Evolutionary conservation across 2,329 filamentous ascomycete species (phyloP), one percentile per base, ranked within the genome.

Genomic region (Cordyceps tenuipes): DNA sequence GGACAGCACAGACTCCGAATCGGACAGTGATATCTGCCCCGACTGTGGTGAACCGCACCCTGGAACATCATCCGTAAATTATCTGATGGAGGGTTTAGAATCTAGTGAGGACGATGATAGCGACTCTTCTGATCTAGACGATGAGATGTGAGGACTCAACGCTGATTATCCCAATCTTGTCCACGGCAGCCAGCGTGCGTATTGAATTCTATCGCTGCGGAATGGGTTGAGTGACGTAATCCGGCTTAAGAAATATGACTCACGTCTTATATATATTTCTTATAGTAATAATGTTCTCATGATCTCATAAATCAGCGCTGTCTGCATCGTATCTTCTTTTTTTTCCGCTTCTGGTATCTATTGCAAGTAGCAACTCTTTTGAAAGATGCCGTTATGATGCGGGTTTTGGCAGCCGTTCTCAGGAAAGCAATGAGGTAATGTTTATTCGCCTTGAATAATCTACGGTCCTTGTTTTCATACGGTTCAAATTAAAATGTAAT

Each of bases 11-110:
- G 72, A 73, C 10, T 70, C 68, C 61, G 68, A 72, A 52, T 69
- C 70, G 48, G 73, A 74, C 13, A 71, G 74, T 56, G 70, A 69
- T 29, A 62, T 72, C 47, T 76, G 74, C 60, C 73, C 74, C 36
- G 75, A 73, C 64, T 76, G 74, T 56, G 74, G 74, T 60, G 72
- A 75, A 62, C 66, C 66, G 43, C 74, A 76, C 60, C 70, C 71
- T 55, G 67, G 68, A 57, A 68, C 71, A 50, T 71, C 72, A 54
- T 70, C 73, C 59, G 64, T 75, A 51, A 71, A 69, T 39, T 68
- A 65, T 47, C 21, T 61, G 39, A 47, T 52, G 54, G 54, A 54
- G 34, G 47, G 44, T 10, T 52, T 44, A 10, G 60, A 59, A 21
- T 44, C 55, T 13, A 44, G 53, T 17, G 43, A 53, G 21, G 59